Evolutionary conservation across 805 yeast species (phyloP).

Genomic region (Clavispora fructus): DNA sequence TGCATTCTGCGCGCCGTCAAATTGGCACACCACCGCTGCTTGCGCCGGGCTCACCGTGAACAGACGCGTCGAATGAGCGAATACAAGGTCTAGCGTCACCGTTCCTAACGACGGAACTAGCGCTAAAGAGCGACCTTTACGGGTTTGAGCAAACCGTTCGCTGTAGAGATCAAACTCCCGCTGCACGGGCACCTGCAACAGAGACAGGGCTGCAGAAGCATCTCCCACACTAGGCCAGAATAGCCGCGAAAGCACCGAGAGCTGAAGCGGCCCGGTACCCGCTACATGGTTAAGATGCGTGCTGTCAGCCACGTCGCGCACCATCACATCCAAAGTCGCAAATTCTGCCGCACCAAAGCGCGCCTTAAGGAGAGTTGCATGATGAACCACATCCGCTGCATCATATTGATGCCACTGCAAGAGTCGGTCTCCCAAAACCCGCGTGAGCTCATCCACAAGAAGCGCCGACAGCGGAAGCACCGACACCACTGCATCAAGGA

Average conservation of each 20-base stretch:
- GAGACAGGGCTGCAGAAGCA: constrained; percentile 21
- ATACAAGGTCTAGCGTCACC: constrained; percentile 53
- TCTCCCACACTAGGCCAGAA: constrained; percentile 71
- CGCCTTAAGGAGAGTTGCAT: constrained; percentile 50
- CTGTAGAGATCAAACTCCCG: constrained; percentile 41
- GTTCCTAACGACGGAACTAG: constrained; percentile 56
- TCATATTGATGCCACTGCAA: constrained; percentile 39
- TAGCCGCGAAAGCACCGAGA: constrained; percentile 65
- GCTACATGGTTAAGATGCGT: constrained; percentile 33
- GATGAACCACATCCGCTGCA: constrained; percentile 33
- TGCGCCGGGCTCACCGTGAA: constrained; percentile 62
- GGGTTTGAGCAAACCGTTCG: constrained; percentile 34
- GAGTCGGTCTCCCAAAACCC: constrained; percentile 53
- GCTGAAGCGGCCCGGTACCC: constrained; percentile 27
- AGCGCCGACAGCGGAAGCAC: constrained; percentile 65
- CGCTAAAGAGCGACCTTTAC: constrained; percentile 55
- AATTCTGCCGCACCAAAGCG: constrained; percentile 67
- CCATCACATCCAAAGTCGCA: constrained; percentile 76
- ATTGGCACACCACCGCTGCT: constrained; percentile 57
- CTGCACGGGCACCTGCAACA: constrained; percentile 51
- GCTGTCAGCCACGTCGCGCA: constrained; percentile 63
- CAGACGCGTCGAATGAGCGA: constrained; percentile 10
- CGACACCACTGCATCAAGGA: constrained; percentile 65
- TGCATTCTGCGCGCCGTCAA: constrained; percentile 31
- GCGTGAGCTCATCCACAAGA: constrained; percentile 61